Conservation (phyloP, 2,329 filamentous ascomycete genomes). For the Diaporthe sp. region DNA sequence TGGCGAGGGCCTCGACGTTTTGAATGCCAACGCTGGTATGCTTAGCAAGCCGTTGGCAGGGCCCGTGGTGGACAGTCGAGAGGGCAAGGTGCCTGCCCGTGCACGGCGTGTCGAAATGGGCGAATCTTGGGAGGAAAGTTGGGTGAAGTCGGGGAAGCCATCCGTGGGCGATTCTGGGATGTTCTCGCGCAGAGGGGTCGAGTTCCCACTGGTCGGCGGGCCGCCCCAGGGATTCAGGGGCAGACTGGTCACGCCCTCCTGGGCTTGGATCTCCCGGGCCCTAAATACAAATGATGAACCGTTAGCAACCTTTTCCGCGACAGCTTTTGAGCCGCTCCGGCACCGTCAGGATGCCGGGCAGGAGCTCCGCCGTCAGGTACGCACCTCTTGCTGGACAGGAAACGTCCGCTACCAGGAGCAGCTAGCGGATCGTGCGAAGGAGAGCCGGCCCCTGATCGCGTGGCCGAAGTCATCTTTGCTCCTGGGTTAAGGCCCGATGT, state of each 20-base stretch:
- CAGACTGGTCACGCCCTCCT: constrained; percentile 84
- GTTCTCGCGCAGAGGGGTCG: constrained; percentile 94
- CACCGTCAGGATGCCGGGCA: not conserved
- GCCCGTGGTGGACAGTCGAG: constrained; percentile 85
- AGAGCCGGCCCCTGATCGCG: constrained; percentile 91
- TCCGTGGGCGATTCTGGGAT: constrained; percentile 97
- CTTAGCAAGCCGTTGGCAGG: constrained; percentile 72
- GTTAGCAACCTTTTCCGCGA: constrained; percentile 42
- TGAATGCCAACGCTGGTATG: constrained; percentile 73
- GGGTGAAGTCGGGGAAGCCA: constrained; percentile 91
- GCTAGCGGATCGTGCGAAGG: constrained; percentile 87
- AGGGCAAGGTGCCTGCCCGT: constrained; percentile 95
- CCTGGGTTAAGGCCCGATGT: constrained; percentile 66
- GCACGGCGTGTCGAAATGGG: constrained; percentile 82
- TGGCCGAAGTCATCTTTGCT: constrained; percentile 70
- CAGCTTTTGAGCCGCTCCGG: constrained; percentile 41
- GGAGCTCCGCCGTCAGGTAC: constrained; percentile 49
- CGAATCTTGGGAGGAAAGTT: constrained; percentile 76
- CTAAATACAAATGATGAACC: constrained; percentile 59
- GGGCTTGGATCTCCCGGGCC: constrained; percentile 95
- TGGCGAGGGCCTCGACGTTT: constrained; percentile 87
- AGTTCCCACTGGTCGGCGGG: constrained; percentile 95
- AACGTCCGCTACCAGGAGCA: constrained; percentile 71
- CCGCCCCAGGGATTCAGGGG: constrained; percentile 89
- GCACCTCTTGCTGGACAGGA: constrained; percentile 92